Conservation (phyloP, 2,329 filamentous ascomycete genomes). For the Botrytis tulipae region DNA sequence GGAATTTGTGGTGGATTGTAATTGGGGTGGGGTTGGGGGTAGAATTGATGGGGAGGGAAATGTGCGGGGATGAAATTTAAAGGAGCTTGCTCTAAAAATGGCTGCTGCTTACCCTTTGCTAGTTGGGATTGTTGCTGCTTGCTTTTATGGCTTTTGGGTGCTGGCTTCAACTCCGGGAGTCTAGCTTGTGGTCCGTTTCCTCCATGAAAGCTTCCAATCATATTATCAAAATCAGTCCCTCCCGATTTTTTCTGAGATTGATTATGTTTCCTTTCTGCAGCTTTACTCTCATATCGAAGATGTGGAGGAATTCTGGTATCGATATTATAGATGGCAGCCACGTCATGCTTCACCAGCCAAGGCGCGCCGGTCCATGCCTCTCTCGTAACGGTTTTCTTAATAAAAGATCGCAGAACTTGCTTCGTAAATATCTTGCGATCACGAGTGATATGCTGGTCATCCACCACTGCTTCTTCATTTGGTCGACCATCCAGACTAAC, state of each 20-base stretch:
- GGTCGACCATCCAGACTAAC: constrained; percentile 69
- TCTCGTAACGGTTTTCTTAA: constrained; percentile 89
- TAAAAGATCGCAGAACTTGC: constrained; percentile 86
- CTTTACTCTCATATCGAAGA: constrained; percentile 76
- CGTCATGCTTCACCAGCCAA: constrained; percentile 87
- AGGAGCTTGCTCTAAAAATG: constrained; percentile 38
- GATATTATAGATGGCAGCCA: constrained; percentile 82
- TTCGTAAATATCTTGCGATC: constrained; percentile 94
- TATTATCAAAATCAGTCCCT: constrained; percentile 38
- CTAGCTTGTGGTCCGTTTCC: constrained; percentile 50
- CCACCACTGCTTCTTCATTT: constrained; percentile 72
- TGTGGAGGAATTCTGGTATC: constrained; percentile 82
- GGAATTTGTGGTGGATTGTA: constrained; percentile 25
- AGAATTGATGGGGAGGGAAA: constrained; percentile 27
- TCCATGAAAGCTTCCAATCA: constrained; percentile 39
- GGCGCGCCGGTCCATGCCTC: constrained; percentile 96
- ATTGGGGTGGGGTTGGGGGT: constrained; percentile 22
- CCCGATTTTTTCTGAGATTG: constrained; percentile 58
- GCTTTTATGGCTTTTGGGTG: constrained; percentile 65
- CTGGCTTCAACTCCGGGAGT: constrained; percentile 71
- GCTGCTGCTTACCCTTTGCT: constrained; percentile 42
- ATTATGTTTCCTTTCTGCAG: constrained; percentile 71
- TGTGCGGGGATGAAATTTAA: constrained; percentile 23
- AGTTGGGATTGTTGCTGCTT: constrained; percentile 50
- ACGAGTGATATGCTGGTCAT: constrained; percentile 77